A percentile compares a stretch with the other conserved stretches of the same genome.
phyloP scores from a whole-genome alignment of 257 asterid species.

The Scutellaria barbata region DNA sequence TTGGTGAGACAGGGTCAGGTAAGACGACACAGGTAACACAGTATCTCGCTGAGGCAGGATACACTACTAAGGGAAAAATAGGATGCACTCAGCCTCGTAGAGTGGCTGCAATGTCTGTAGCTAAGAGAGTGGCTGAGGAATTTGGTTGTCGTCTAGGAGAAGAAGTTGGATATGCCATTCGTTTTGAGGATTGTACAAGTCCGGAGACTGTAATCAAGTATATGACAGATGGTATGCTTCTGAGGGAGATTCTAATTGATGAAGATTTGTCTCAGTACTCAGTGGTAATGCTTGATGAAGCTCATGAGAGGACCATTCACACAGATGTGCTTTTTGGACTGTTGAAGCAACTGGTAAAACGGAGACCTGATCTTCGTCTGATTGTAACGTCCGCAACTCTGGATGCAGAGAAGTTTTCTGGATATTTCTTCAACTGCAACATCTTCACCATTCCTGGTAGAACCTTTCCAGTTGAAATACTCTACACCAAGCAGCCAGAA shows the following conservation, averaged over 20 bases:
- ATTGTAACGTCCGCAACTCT: constrained; percentile 94
- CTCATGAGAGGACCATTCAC: constrained; percentile 87
- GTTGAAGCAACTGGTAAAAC: constrained; percentile 70
- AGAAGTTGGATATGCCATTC: constrained; percentile 94
- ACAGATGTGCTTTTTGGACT: constrained; percentile 90
- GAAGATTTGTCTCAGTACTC: constrained; percentile 86
- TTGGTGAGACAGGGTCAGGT: constrained; percentile 98
- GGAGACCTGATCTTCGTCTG: constrained; percentile 88
- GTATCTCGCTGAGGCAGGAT: constrained; percentile 95
- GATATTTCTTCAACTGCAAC: constrained; percentile 89
- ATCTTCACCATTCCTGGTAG: constrained; percentile 96
- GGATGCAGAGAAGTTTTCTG: constrained; percentile 95
- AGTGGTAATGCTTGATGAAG: constrained; percentile 94
- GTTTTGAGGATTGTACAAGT: constrained; percentile 96
- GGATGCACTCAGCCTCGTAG: constrained; percentile 99
- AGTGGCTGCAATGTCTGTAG: constrained; percentile 98
- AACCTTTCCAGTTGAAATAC: constrained; percentile 90
- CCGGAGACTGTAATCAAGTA: constrained; percentile 95
- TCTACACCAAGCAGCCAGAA: constrained; percentile 96
- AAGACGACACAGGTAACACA: constrained; percentile 96
- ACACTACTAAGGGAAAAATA: constrained; percentile 84
- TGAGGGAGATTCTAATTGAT: constrained; percentile 88
- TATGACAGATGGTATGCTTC: constrained; percentile 98
- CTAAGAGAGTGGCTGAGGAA: constrained; percentile 97
- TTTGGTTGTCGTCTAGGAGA: constrained; percentile 95